Conservation (phyloP, 345 rosid genomes). For the Syzygium grande region DNA sequence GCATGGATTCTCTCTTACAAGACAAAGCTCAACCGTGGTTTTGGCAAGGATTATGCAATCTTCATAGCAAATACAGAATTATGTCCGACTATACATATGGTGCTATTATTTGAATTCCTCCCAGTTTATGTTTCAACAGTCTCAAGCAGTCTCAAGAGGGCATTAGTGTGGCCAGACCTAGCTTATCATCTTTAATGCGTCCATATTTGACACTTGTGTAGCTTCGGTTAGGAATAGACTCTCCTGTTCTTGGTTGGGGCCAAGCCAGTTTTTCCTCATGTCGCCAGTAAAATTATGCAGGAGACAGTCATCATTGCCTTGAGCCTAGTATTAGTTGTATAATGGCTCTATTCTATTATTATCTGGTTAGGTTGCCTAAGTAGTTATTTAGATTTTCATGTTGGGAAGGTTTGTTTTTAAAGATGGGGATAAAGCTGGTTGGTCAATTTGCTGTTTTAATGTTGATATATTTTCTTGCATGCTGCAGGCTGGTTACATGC, state of each 20-base stretch:
- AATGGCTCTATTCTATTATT: background rate
- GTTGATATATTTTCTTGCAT: background rate
- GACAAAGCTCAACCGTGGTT: background rate
- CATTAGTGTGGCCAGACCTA: background rate
- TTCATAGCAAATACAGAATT: background rate
- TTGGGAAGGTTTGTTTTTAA: background rate
- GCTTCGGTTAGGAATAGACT: background rate
- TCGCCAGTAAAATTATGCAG: background rate
- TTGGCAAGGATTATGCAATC: background rate
- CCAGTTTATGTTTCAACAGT: background rate
- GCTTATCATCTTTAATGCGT: background rate
- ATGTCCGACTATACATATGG: background rate
- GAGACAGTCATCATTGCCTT: background rate
- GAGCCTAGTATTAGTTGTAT: background rate
- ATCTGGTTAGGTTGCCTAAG: background rate
- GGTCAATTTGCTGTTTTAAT: background rate
- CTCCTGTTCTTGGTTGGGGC: background rate
- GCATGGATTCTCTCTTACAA: background rate
- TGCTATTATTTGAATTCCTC: background rate
- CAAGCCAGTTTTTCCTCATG: background rate
- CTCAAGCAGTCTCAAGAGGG: background rate
- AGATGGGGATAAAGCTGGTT: background rate
- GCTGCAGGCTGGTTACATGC: conserved; percentile 71
- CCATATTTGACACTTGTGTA: background rate
- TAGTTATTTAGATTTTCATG: background rate